phyloP scores from a whole-genome alignment of 257 asterid species.

The Cynanchum wilfordii region DNA sequence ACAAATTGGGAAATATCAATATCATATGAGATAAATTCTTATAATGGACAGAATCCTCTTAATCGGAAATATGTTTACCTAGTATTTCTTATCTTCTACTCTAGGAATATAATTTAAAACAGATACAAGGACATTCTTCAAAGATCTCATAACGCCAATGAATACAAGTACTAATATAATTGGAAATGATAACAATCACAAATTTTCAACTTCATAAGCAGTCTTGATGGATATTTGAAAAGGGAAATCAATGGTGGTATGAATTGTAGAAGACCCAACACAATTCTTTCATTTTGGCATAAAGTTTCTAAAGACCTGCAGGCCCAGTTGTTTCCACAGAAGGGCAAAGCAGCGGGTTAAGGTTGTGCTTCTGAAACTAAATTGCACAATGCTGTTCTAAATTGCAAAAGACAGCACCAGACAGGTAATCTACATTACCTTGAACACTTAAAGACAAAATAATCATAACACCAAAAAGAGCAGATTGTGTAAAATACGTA shows the following conservation, averaged over 20 bases:
- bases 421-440: not conserved
- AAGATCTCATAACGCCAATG: not conserved
- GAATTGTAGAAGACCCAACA: not conserved
- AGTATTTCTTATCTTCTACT: not conserved
- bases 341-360: not conserved
- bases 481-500: not conserved
- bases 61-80: not conserved
- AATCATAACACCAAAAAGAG: not conserved
- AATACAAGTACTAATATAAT: not conserved
- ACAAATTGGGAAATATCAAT: conserved; percentile 1
- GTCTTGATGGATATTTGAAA: not conserved
- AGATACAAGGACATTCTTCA: not conserved
- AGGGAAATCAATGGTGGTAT: not conserved
- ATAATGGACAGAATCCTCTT: not conserved
- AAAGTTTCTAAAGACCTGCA: not conserved
- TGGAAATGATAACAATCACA: not conserved
- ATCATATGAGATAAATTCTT: not conserved
- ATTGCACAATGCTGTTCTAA: not conserved
- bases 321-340: not conserved
- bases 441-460: not conserved
- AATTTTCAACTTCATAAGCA: not conserved
- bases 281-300: not conserved
- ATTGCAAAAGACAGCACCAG: not conserved
- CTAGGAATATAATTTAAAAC: not conserved
- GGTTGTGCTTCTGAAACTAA: not conserved